Conservation (phyloP, 306 rosid species). For the Dryas octopetala region DNA sequence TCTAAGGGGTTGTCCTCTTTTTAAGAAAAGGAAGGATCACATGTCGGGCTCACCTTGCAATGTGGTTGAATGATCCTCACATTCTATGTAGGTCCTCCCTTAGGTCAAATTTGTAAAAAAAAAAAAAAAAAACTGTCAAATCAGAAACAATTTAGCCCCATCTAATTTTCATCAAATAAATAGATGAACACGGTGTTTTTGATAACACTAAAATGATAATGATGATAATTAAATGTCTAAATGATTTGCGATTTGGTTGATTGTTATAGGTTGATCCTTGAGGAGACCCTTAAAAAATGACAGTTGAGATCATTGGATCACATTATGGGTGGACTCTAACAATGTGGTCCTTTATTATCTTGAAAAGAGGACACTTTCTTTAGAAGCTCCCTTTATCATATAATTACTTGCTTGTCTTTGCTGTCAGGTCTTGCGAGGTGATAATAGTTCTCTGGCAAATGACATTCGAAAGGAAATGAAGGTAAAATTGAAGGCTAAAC, state of each 20-base stretch:
- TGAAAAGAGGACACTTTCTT: neutral
- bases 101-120: neutral
- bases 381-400: neutral
- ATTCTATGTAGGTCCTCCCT: no score
- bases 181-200: neutral
- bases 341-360: neutral
- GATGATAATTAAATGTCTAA: neutral
- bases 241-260: neutral
- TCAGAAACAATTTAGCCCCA: neutral
- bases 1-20: neutral
- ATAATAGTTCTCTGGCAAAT: constrained; percentile 94
- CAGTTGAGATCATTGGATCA: neutral
- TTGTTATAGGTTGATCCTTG: neutral
- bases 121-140: neutral
- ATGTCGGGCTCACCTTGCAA: neutral
- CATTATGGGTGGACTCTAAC: neutral
- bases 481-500: constrained; percentile 41
- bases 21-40: neutral
- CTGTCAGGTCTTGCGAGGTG: constrained; percentile 86
- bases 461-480: constrained; percentile 99
- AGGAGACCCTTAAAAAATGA: neutral
- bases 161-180: neutral
- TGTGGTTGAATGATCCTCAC: neutral
- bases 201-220: neutral
- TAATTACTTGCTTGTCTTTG: constrained; percentile 14